phyloP scores from a whole-genome alignment of 164 flowering plant species.

The Sedum album region DNA sequence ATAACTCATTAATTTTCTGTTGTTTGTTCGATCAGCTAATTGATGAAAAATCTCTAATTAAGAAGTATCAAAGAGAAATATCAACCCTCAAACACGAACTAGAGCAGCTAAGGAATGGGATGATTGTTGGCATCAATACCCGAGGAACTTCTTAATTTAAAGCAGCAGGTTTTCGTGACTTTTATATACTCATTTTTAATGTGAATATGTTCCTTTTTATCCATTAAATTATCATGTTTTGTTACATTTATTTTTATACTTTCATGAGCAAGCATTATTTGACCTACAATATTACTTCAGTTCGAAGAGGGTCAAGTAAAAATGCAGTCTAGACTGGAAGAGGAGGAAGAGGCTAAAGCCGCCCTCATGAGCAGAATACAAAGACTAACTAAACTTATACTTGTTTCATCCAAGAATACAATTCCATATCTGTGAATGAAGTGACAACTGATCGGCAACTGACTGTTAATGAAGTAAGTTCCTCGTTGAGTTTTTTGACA shows the following conservation, averaged over 20 bases:
- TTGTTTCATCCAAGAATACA: conserved; percentile 85
- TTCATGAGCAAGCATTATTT: background rate
- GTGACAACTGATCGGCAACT: conserved; percentile 50
- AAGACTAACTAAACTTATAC: conserved; percentile 89
- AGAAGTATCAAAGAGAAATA: conserved; percentile 95
- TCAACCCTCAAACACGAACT: conserved; percentile 75
- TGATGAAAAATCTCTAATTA: conserved; percentile 95
- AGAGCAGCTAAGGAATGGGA: conserved; percentile 75
- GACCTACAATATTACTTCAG: background rate
- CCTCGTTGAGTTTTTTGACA: background rate
- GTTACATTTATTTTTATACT: background rate
- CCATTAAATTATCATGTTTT: too few species aligned
- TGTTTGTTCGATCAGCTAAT: conserved; percentile 61
- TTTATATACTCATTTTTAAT: background rate
- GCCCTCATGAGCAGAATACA: conserved; percentile 20
- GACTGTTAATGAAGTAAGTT: conserved; percentile 73
- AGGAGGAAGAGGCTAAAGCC: too few species aligned
- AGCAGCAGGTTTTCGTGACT: conserved; percentile 54
- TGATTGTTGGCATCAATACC: conserved; percentile 71
- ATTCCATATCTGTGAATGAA: conserved; percentile 58
- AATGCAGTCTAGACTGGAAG: background rate
- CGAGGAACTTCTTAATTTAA: conserved; percentile 76
- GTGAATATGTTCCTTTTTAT: background rate
- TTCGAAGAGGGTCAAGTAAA: conserved; percentile 33
- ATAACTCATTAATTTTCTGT: too few species aligned